These are phyloP conservation scores for Flaveria trinervia DNA, from an alignment of 129 eudicot species.

Conservation along the genomic window DNA sequence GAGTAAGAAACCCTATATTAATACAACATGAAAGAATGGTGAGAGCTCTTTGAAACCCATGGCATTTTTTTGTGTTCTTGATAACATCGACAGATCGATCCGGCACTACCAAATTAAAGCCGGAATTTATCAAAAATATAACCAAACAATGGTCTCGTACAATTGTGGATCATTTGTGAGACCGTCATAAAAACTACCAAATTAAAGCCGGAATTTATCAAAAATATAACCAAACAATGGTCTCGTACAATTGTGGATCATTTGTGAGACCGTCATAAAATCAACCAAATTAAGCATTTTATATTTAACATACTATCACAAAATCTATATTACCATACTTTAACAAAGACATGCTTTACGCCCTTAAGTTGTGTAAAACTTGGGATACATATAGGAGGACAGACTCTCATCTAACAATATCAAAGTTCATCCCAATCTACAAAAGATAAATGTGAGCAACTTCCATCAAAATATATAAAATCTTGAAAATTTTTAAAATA, in stretches of 20 bases:
- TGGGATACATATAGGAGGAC: conserved; percentile 51
- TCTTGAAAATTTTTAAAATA: conserved; percentile 19
- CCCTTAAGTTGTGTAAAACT: conserved; percentile 13
- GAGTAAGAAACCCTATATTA: no score
- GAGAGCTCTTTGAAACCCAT: no score
- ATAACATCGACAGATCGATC: no score
- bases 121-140: neutral
- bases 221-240: neutral
- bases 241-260: neutral
- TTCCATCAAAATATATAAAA: conserved; percentile 15
- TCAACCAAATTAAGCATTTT: neutral
- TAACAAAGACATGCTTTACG: neutral
- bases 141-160: neutral
- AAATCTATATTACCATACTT: neutral
- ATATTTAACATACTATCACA: neutral
- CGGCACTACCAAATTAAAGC: no score
- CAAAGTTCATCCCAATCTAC: conserved; percentile 94
- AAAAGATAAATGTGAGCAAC: neutral
- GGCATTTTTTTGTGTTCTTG: no score
- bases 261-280: neutral
- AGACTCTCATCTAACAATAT: conserved; percentile 59
- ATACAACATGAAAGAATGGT: neutral
- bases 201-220: neutral
- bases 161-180: neutral
- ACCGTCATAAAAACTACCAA: no score